phyloP scores from a whole-genome alignment of 2,329 filamentous ascomycete species.

The Xylaria sp. region DNA sequence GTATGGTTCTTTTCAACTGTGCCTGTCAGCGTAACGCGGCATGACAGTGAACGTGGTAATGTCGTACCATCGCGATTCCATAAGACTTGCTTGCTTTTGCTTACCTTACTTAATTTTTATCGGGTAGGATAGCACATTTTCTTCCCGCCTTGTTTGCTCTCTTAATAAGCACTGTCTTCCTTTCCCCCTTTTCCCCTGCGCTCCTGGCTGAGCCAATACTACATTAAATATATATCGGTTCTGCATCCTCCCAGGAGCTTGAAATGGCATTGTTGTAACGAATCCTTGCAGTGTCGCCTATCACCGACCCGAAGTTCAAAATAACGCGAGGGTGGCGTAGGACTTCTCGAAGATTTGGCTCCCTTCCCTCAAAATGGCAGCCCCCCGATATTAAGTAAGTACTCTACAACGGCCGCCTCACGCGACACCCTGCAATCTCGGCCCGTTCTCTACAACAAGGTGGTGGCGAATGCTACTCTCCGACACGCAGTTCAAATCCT shows the following conservation, averaged over 20 bases:
- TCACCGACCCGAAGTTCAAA: neutral
- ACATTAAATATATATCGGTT: too few species aligned
- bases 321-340: neutral
- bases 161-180: neutral
- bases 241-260: neutral
- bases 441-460: neutral
- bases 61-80: neutral
- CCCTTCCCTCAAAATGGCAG: neutral
- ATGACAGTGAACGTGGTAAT: neutral
- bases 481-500: neutral
- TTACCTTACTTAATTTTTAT: too few species aligned
- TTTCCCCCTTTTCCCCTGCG: neutral
- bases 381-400: neutral
- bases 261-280: neutral
- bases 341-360: neutral
- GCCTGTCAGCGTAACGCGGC: neutral
- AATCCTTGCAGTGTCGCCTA: constrained; percentile 2
- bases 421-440: neutral
- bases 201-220: neutral
- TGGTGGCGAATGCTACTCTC: constrained; percentile 1
- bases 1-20: constrained; percentile 22
- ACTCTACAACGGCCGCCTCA: constrained; percentile 7
- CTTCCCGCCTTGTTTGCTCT: neutral
- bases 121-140: too few species aligned
- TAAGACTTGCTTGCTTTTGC: neutral